Conservation (phyloP, 163 green algal genomes). For the Scenedesmus sp. region DNA sequence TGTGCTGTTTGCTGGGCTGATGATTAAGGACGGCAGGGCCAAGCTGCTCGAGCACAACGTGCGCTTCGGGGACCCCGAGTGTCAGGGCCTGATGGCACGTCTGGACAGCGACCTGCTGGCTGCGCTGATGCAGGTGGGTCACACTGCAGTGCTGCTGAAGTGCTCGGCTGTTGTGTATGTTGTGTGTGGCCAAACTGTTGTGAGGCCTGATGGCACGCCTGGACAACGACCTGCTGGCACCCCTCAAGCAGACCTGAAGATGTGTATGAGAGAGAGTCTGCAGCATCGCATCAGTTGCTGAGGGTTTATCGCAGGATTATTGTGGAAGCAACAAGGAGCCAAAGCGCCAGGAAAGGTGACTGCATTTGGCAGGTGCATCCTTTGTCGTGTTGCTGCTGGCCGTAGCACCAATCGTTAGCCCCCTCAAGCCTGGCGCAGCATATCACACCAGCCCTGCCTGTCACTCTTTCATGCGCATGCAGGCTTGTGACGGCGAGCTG, state of each 20-base stretch:
- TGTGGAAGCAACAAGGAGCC: too few relatives aligned
- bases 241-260: slow-evolving; percentile 79
- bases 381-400: too few relatives aligned
- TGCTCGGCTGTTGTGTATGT: background rate
- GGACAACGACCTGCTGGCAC: slow-evolving; percentile 87
- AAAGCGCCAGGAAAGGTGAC: too few relatives aligned
- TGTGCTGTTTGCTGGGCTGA: slow-evolving; percentile 96
- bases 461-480: background rate
- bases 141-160: background rate
- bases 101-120: slow-evolving; percentile 90
- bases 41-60: slow-evolving; percentile 99
- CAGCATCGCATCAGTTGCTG: too few relatives aligned
- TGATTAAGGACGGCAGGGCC: slow-evolving; percentile 90
- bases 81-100: slow-evolving; percentile 95
- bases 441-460: background rate
- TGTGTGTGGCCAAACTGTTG: background rate
- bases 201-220: slow-evolving; percentile 91
- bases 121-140: slow-evolving; percentile 73
- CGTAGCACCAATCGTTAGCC: too few relatives aligned
- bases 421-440: too few relatives aligned
- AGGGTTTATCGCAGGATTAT: too few relatives aligned
- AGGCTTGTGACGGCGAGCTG: slow-evolving; percentile 57
- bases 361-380: too few relatives aligned
- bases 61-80: slow-evolving; percentile 99
- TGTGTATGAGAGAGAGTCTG: too few relatives aligned